These are phyloP conservation scores for Taiozyma sp. DNA, from an alignment of 1,139 yeast species.

Conservation along the genomic window DNA sequence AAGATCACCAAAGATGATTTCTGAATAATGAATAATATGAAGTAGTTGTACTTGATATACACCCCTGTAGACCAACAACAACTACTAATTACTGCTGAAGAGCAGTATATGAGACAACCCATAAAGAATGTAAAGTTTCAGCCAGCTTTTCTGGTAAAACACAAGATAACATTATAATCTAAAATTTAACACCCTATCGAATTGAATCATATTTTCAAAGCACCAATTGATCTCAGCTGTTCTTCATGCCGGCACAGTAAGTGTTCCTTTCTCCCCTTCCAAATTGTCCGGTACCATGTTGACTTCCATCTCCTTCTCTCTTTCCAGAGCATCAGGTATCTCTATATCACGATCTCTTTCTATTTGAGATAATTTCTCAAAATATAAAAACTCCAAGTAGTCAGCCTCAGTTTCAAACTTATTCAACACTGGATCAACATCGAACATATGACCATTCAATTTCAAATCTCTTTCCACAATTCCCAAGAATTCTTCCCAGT, in stretches of 20 bases:
- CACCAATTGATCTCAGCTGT: no score
- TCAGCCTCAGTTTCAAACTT: neutral
- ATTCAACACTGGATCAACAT: neutral
- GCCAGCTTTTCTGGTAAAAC: no score
- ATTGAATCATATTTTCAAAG: no score
- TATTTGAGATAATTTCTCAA: neutral
- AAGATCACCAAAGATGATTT: conserved; percentile 36
- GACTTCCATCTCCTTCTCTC: neutral
- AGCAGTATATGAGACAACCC: no score
- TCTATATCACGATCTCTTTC: neutral
- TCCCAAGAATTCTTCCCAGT: neutral
- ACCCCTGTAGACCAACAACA: neutral
- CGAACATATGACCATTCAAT: neutral
- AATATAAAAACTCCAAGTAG: neutral
- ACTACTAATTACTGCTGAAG: neutral
- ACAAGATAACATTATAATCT: no score
- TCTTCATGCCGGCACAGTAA: neutral
- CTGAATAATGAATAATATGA: no score
- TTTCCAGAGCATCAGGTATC: neutral
- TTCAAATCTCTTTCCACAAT: neutral
- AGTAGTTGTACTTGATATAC: neutral
- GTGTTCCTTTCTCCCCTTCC: neutral
- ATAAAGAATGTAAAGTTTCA: no score
- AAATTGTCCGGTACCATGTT: neutral
- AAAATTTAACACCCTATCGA: no score